These are phyloP conservation scores for Fraxinus platypoda DNA, from an alignment of 305 asterid genomes.

Conservation along the genomic window DNA sequence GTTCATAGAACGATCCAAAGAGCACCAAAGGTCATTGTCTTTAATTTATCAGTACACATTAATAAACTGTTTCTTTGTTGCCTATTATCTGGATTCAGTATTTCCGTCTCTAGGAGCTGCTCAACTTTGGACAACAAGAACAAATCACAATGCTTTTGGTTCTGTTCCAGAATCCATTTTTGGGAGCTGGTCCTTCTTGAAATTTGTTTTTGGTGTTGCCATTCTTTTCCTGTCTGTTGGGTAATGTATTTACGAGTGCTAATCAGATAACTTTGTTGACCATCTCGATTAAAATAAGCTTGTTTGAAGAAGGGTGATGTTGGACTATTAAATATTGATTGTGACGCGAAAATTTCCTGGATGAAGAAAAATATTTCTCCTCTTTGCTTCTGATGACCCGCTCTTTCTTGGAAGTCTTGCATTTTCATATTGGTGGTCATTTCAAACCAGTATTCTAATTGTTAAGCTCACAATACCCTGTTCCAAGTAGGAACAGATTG, in stretches of 20 bases:
- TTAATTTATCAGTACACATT: not conserved
- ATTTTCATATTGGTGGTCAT: not conserved
- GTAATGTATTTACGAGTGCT: not conserved
- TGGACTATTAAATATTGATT: not conserved
- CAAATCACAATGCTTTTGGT: not conserved
- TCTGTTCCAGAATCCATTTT: not conserved
- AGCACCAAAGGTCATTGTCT: constrained; percentile 55
- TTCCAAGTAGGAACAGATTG: not conserved
- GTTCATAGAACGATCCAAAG: constrained; percentile 84
- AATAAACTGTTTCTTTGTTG: not conserved
- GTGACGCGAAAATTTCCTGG: not conserved
- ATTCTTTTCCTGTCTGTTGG: not conserved
- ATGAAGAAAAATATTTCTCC: not conserved
- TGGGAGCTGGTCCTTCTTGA: not conserved
- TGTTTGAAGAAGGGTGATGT: not conserved
- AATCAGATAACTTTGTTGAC: not conserved
- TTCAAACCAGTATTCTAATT: not conserved
- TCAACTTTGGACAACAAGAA: not conserved
- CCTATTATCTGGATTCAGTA: not conserved
- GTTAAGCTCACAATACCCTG: not conserved
- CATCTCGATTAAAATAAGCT: not conserved
- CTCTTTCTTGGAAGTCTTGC: not conserved
- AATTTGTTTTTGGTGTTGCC: not conserved
- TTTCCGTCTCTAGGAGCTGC: not conserved
- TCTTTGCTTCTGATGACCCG: not conserved